Conservation (phyloP, 164 flowering plant species). For the Umbilicus rupestris region DNA sequence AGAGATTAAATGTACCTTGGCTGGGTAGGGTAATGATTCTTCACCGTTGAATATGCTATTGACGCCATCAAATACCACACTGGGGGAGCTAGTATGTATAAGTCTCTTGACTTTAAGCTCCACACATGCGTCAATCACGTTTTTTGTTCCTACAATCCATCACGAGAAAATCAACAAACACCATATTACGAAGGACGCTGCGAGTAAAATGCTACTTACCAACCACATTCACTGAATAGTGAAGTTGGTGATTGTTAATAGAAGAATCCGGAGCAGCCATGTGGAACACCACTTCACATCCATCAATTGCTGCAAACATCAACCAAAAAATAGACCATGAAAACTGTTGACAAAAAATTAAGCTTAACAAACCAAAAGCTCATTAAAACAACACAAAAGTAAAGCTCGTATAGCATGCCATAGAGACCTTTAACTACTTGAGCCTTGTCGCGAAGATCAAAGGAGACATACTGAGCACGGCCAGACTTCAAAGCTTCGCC, state of each 20-base stretch:
- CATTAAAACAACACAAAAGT: too few relatives aligned
- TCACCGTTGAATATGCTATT: conserved; percentile 68
- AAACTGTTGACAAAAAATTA: background rate
- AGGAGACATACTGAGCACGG: conserved; percentile 55
- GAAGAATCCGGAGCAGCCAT: conserved; percentile 99
- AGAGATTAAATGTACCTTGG: background rate
- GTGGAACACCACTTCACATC: conserved; percentile 87
- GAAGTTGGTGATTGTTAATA: conserved; percentile 73
- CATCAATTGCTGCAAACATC: conserved; percentile 48
- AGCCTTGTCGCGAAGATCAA: conserved; percentile 69
- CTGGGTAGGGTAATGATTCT: conserved; percentile 31
- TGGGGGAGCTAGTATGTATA: conserved; percentile 88
- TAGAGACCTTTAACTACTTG: conserved; percentile 61
- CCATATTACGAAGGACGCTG: background rate
- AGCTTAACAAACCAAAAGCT: background rate
- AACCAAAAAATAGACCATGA: background rate
- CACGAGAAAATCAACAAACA: background rate
- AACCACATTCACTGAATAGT: conserved; percentile 82
- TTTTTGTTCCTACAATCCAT: conserved; percentile 53
- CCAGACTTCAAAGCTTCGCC: conserved; percentile 63
- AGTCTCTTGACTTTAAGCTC: conserved; percentile 76
- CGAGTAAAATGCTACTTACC: conserved; percentile 27
- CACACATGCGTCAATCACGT: conserved; percentile 79
- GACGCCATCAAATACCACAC: conserved; percentile 96
- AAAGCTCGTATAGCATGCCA: background rate